Base-by-base conservation (phyloP, 2,329 filamentous ascomycete genomes). In the Chaetomium strumarium region DNA sequence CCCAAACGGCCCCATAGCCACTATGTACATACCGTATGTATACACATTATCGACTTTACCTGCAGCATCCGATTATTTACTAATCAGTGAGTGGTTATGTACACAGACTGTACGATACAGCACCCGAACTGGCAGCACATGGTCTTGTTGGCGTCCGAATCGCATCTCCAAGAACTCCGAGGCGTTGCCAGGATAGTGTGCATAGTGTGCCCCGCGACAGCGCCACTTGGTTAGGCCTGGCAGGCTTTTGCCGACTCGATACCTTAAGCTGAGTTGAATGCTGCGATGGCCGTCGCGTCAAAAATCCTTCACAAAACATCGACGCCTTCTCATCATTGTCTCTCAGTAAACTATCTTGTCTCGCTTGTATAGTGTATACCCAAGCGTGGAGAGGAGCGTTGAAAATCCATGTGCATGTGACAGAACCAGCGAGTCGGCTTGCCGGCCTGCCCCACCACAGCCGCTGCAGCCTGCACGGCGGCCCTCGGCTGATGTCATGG, bases 401-500 rank as follows among this genome's bases (percentile, higher is more conserved):
- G 30, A 33, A 14, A 34, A 14, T n/a, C 10, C 3, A 3, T 8
- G 34, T 16, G 13, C 58, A 59, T 59, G 58, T 59, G 58, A 60
- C 34, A 53, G 52, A n/a, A 24, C 24, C 4, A 24, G n/a, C 24
- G 7, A 4, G 24, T 24, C 7, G 24, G 24, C n/a, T 24, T 24
- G 24, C 24, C 24, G 24, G 24, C 24, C 24, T 24, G 24, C 24
- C 24, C 24, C 24, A 24, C 24, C 24, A 24, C 13, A 37, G 16
- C 34, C 30, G n/a, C 16, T 11, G n/a, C n/a, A n/a, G n/a, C n/a
- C n/a, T n/a, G 16, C 31, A 10, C 34, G 13, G 36, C 24, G 40
- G 49, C 31, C 56, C 56, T 57, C 55, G 57, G 57, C 54, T 61
- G 59, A 61, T 61, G 59, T 61, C 59, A 61, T 61, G 54, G 49